Evolutionary conservation across 148 eudicot species (phyloP).

Genomic region (Rhododendron molle): DNA sequence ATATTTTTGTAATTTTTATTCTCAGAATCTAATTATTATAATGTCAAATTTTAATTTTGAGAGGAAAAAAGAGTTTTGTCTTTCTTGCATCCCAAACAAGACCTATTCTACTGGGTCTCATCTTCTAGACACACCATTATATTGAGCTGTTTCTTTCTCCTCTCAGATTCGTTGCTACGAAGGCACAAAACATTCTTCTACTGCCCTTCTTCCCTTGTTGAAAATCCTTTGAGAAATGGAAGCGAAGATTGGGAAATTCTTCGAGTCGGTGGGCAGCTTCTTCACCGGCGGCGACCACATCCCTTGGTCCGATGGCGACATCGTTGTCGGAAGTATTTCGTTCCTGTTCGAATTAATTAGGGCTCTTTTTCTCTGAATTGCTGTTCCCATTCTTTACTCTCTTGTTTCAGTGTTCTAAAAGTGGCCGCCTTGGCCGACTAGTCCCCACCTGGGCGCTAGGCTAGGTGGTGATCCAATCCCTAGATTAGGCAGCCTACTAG

Average conservation of each 20-base stretch:
- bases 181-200: not conserved
- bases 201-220: not conserved
- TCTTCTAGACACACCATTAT: not conserved
- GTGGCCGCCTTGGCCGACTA: not conserved
- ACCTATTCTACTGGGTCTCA: not conserved
- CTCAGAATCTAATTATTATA: no score
- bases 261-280: constrained; percentile 29
- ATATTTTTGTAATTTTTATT: no score
- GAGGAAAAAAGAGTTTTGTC: not conserved
- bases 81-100: not conserved
- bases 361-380: not conserved
- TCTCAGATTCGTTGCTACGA: not conserved
- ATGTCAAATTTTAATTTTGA: no score
- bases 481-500: no score
- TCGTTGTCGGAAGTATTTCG: constrained; percentile 27
- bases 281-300: constrained; percentile 43
- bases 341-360: not conserved
- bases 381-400: not conserved
- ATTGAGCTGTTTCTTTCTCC: not conserved
- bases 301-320: constrained; percentile 41
- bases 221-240: constrained; percentile 17
- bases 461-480: not conserved
- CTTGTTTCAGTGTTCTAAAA: no score
- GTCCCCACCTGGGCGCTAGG: not conserved
- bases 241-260: constrained; percentile 30